phyloP scores from a whole-genome alignment of 208 protist species.

The Trypanosoma conorhini region DNA sequence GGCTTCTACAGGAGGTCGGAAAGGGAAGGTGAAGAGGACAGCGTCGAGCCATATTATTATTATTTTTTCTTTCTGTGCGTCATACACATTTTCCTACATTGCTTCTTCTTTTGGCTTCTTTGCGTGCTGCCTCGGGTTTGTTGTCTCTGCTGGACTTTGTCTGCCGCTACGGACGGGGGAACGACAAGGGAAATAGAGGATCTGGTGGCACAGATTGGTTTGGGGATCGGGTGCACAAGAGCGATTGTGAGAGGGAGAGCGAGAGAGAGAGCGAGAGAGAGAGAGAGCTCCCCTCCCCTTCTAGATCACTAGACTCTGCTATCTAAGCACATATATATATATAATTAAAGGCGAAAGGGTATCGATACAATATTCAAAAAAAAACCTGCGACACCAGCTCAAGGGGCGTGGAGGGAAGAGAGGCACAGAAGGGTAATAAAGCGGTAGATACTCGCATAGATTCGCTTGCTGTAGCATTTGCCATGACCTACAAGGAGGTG shows the following conservation, averaged over 20 bases:
- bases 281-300: neutral
- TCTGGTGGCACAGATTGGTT: neutral
- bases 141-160: neutral
- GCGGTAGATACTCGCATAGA: neutral
- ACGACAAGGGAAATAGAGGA: neutral
- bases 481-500: slow-evolving; percentile 22
- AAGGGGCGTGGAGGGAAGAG: slow-evolving; percentile 1
- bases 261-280: neutral
- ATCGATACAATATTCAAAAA: neutral
- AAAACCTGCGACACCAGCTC: neutral
- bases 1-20: no score
- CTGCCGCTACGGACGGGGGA: neutral
- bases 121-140: neutral
- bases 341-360: no score
- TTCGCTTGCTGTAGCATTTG: slow-evolving; percentile 18
- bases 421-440: slow-evolving; percentile 1
- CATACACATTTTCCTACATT: neutral
- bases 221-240: neutral
- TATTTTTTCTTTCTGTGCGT: neutral
- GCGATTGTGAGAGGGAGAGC: no score
- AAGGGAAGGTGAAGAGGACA: no score
- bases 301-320: neutral
- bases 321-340: neutral
- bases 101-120: neutral
- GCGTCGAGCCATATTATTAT: no score